Base-by-base conservation (phyloP, 129 eudicot species). In the Flaveria trinervia region DNA sequence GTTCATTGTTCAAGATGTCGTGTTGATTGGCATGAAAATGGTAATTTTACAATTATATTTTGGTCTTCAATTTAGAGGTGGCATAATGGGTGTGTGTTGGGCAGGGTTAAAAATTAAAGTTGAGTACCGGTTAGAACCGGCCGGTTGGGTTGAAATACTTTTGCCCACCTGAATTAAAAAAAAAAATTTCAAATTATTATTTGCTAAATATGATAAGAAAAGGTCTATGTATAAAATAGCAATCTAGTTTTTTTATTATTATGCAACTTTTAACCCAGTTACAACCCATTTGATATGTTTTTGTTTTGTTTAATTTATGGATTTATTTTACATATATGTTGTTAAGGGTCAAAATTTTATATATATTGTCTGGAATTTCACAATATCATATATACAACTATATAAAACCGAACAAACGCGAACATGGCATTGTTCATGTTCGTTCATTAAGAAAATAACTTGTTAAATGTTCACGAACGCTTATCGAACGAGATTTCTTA, bases 1-100 rank as follows among this genome's bases (percentile, higher is more conserved):
- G 93, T 87, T 49, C 97, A 94, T 46, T 94, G 99, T 80, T 94
- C 99, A 72, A 87, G 97, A 79, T 94, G 99, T 51, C 97, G 96
- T 26, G 97, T 94, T 84, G 98, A 94, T 81, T 94, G 89, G 89
- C 97, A 94, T 62, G 93, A 84, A 70, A 94, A 94, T 83, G 98
- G 98, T 43, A 77, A 77, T 76, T 69, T 80, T 69, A 80, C 23
- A 46, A 41, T 52, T 52, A 67, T 52, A 39, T 51, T 3, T 11
- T 6, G 6, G 52, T 52, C 30, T 72, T 72, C 11, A 20, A 36
- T 36, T 54, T 26, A 9, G 39, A 44, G 70, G 41, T 74, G 25
- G 48, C 18, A 23, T 13, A 43, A 20, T 50, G 25, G 46, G 50
- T 6, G 4, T 76, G 0, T 7, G 45, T 22, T 8, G 54, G 36